Evolutionary conservation across 1,284 basidiomycete species (phyloP), one percentile per base, ranked within the genome.

Genomic region (Trichosporon ovoides): DNA sequence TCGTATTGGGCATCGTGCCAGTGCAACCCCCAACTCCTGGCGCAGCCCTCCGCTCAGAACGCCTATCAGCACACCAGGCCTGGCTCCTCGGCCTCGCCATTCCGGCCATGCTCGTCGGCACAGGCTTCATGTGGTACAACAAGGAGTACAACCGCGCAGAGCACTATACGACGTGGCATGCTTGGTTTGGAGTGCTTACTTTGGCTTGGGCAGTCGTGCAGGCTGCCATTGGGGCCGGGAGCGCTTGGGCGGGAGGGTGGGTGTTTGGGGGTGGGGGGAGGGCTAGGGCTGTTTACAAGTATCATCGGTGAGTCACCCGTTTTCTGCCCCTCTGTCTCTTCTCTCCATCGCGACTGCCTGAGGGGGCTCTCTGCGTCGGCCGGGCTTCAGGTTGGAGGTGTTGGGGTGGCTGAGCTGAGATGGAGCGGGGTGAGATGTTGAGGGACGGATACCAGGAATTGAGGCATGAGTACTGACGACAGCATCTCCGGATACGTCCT

Each of bases 151-250:
- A 76, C 54, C 55, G 59, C 4, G 72, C 74, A 0, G 38, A 55
- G 36, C 77, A 78, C 59, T 74, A 73, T 33, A 74, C 71, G 18
- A 72, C 72, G 3, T 72, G 72, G 70, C 75, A 78, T 59, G 67
- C 60, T 3, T 65, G 61, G 56, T 66, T 71, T 20, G 76, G 76
- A 1, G 34, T 68, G 6, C 52, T 64, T 0, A 61, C 66, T 2
- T 48, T 76, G 7, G 20, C 53, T 2, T 76, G 74, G 75, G 62
- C 72, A 61, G 34, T 73, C 14, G 19, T 67, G 6, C 75, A 78
- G 64, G 68, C 66, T 6, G 22, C 61, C 1, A 52, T 74, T 1
- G 76, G 77, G 0, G 68, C 51, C 7, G 60, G 62, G 3, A 68
- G 66, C n/a, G 66, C 70, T 7, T 72, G 68, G 62, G 59, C 55